Evolutionary conservation across 805 yeast genomes (phyloP).

Genomic region (Ogataea nakhonphanomensis): DNA sequence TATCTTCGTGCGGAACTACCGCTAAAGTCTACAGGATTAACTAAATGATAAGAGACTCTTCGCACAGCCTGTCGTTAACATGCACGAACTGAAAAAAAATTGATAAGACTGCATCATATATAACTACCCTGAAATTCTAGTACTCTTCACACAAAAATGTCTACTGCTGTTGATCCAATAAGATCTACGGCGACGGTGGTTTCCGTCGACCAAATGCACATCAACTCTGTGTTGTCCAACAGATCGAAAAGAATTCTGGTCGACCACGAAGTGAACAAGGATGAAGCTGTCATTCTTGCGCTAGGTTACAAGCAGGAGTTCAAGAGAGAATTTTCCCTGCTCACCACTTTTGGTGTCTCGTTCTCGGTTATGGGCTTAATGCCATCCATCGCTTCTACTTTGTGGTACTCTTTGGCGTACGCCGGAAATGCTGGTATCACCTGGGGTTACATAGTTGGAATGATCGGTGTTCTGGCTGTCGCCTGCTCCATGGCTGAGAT

Average conservation of each 20-base stretch:
- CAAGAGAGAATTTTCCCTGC: conserved; percentile 54
- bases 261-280: conserved; percentile 45
- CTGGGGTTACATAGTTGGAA: conserved; percentile 57
- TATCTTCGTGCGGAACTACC: too few species aligned
- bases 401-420: conserved; percentile 56
- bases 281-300: conserved; percentile 52
- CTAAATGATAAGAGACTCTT: not conserved
- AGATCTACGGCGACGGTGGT: conserved; percentile 29
- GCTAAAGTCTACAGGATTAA: too few species aligned
- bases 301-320: conserved; percentile 64
- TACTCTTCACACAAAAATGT: not conserved
- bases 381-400: conserved; percentile 61
- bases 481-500: conserved; percentile 62
- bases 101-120: not conserved
- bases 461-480: conserved; percentile 52
- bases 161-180: conserved; percentile 17
- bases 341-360: conserved; percentile 59
- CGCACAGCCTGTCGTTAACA: not conserved
- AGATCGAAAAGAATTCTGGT: conserved; percentile 29
- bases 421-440: conserved; percentile 61
- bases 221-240: conserved; percentile 27
- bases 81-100: not conserved
- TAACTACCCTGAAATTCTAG: not conserved
- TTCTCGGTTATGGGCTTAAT: conserved; percentile 61
- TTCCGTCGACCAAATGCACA: conserved; percentile 27